A percentile compares a stretch with the other conserved stretches of the same genome.
These are phyloP conservation scores for Vitis riparia DNA, from an alignment of 164 flowering plant species.

Conservation along the genomic window DNA sequence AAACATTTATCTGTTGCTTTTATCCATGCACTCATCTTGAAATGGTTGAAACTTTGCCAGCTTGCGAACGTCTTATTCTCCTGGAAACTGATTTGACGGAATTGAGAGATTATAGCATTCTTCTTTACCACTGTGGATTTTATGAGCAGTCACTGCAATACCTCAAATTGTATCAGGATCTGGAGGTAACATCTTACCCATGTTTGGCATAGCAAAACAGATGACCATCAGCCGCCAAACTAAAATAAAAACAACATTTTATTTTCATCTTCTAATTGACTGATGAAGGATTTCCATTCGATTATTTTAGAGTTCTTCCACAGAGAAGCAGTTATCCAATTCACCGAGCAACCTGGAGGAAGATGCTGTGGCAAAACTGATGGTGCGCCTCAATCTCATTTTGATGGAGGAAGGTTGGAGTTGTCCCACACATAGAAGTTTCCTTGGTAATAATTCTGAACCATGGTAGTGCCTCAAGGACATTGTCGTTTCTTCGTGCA, in stretches of 20 bases:
- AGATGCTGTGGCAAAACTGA: constrained; percentile 63
- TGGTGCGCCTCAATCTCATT: constrained; percentile 69
- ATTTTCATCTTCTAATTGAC: background rate
- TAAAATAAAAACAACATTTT: too few relatives aligned
- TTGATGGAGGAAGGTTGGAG: constrained; percentile 69
- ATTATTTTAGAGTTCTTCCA: constrained; percentile 27
- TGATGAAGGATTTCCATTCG: background rate
- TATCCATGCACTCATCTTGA: background rate
- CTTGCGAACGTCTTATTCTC: constrained; percentile 81
- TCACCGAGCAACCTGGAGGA: constrained; percentile 40
- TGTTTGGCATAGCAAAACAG: background rate
- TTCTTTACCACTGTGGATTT: constrained; percentile 80
- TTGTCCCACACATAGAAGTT: constrained; percentile 32
- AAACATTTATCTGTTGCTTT: background rate
- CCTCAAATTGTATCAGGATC: constrained; percentile 51
- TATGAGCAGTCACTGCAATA: constrained; percentile 59
- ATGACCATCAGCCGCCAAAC: too few relatives aligned
- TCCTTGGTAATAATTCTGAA: constrained; percentile 59
- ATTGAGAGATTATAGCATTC: constrained; percentile 77
- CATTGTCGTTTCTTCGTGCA: background rate
- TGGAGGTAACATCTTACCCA: constrained; percentile 35
- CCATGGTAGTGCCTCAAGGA: constrained; percentile 59
- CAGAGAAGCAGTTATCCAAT: constrained; percentile 17
- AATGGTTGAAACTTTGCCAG: constrained; percentile 37
- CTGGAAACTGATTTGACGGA: constrained; percentile 51